Evolutionary conservation across 805 yeast species (phyloP), one percentile per base, ranked within the genome.

Genomic region (Saturnispora saitoi): DNA sequence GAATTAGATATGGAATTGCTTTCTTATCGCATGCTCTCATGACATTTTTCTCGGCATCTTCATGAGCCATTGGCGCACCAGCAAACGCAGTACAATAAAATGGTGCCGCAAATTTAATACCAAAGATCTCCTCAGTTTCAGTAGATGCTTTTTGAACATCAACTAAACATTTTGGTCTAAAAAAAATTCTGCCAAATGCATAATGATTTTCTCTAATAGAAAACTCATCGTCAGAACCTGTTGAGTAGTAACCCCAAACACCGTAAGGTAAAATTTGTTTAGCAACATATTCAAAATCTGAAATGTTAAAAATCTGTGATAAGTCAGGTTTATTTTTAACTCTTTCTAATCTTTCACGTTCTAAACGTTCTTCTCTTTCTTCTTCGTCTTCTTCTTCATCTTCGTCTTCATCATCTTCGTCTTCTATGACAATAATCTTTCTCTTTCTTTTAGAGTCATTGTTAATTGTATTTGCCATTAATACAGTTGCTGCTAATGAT

Each of bases 51-150:
- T 91, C 98, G 32, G 96, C 98, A 39, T 85, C 95, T 2, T 85
- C 84, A 60, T 90, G 89, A 4, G 96, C 96, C 58, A 89, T 72
- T 57, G 79, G 81, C 28, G 95, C 95, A 43, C 89, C 75, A 0
- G 96, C 95, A 17, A 96, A 85, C 0, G 96, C 95, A n/a, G 93
- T 77, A 48, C 83, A 78, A 60, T 87, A 90, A 63, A 90, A 86
- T 5, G 98, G 97, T 5, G 80, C 83, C 15, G 42, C 40, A 12
- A 47, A 41, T 22, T 40, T 41, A 15, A 47, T 29, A 28, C 49
- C 49, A 29, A 47, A 47, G 14, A 47, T 47, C 8, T 47, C 73
- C 12, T 47, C 38, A n/a, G 45, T 40, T 36, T 47, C 30, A 14
- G 45, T 41, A 14, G 24, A n/a, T 12, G 19, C 45, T 7, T 47